These are phyloP conservation scores for Atkinsonella hypoxylon DNA, from an alignment of 2,329 filamentous ascomycete species.

Conservation along the genomic window DNA sequence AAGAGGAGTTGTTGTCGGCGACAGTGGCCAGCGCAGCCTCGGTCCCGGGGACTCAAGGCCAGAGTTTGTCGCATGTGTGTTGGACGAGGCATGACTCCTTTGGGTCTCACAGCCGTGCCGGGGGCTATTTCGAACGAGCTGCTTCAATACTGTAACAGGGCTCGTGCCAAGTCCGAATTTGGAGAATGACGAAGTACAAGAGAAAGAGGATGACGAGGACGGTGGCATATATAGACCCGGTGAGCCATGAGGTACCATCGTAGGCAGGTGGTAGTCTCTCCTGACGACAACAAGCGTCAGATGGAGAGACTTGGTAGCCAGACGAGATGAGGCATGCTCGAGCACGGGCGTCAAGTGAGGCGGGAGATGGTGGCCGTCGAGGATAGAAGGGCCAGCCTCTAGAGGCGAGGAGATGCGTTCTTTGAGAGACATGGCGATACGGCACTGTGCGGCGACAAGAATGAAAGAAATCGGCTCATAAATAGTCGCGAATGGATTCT, in stretches of 20 bases:
- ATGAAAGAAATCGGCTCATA: neutral
- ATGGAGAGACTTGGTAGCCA: conserved; percentile 42
- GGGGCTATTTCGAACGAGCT: conserved; percentile 18
- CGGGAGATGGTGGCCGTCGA: conserved; percentile 46
- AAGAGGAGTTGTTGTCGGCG: conserved; percentile 29
- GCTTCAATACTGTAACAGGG: conserved; percentile 21
- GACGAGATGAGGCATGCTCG: conserved; percentile 43
- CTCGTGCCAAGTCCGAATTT: conserved; percentile 10
- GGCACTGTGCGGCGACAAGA: no score
- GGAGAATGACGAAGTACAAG: conserved; percentile 6
- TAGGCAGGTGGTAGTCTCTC: conserved; percentile 43
- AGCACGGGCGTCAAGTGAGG: conserved; percentile 41
- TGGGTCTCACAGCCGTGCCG: conserved; percentile 10
- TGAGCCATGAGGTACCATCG: conserved; percentile 13
- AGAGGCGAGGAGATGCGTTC: conserved; percentile 49
- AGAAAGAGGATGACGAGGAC: conserved; percentile 15
- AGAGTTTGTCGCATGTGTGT: neutral
- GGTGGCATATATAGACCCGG: conserved; percentile 9
- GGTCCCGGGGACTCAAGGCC: conserved; percentile 17
- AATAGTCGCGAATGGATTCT: no score
- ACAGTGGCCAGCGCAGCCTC: conserved; percentile 11
- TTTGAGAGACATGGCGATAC: conserved; percentile 34
- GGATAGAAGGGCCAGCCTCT: conserved; percentile 48
- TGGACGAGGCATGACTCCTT: conserved; percentile 3
- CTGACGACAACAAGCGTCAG: conserved; percentile 46